Conservation (phyloP, 2,329 filamentous ascomycete species). For the Exophiala viscosa region DNA sequence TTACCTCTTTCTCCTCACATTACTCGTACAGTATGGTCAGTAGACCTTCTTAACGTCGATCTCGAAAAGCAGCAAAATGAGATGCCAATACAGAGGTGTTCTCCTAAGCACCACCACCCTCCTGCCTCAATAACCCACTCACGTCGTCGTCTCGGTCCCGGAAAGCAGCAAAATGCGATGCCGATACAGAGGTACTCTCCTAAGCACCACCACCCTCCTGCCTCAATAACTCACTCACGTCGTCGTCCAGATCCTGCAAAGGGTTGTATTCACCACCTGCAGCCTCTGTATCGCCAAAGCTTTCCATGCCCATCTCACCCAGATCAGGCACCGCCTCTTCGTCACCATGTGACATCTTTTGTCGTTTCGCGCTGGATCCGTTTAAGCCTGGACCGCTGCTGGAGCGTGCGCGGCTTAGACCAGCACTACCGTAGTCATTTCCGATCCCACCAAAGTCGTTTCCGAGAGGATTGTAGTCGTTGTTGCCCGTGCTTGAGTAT, state of each 20-base stretch:
- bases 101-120: conserved; percentile 29
- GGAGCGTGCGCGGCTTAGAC: conserved; percentile 8
- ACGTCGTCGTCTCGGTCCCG: conserved; percentile 59
- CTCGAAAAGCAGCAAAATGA: neutral
- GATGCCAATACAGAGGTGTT: too few species aligned
- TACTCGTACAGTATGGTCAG: neutral
- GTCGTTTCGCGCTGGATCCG: conserved; percentile 42
- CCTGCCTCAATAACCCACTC: conserved; percentile 54
- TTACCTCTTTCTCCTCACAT: neutral
- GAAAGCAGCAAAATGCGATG: neutral
- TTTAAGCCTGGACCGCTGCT: conserved; percentile 29
- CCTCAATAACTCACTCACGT: conserved; percentile 57
- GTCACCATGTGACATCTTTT: conserved; percentile 46
- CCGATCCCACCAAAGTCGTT: conserved; percentile 1
- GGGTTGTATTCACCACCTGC: conserved; percentile 42
- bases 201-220: conserved; percentile 36
- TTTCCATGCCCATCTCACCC: conserved; percentile 28
- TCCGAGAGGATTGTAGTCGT: conserved; percentile 8
- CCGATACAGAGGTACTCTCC: neutral
- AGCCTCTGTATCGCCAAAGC: conserved; percentile 9
- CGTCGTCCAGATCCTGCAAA: conserved; percentile 57
- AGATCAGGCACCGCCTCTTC: conserved; percentile 41
- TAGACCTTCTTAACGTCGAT: too few species aligned
- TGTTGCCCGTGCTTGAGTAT: conserved; percentile 10
- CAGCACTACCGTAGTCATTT: conserved; percentile 17